Conservation (phyloP, 129 eudicot species). For the Saussurea involucrata region DNA sequence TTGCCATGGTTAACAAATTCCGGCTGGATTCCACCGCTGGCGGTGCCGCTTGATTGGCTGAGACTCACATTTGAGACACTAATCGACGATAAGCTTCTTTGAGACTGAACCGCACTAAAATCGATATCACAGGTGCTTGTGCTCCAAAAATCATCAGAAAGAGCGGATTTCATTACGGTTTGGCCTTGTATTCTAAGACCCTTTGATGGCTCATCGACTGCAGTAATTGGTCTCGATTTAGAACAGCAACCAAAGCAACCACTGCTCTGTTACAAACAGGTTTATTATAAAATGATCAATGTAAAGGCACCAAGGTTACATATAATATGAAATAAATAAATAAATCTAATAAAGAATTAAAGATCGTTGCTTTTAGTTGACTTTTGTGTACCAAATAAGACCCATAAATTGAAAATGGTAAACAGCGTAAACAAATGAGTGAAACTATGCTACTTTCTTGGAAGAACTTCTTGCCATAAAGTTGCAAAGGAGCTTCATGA, state of each 20-base stretch:
- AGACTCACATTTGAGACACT: constrained; percentile 62
- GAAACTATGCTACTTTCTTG: not conserved
- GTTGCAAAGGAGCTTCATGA: not conserved
- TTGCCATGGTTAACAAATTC: constrained; percentile 77
- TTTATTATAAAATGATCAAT: constrained; percentile 29
- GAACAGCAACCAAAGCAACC: constrained; percentile 68
- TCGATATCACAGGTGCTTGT: constrained; percentile 70
- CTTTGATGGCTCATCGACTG: constrained; percentile 58
- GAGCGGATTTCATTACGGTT: constrained; percentile 33
- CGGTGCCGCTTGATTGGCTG: constrained; percentile 35
- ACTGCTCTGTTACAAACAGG: constrained; percentile 68
- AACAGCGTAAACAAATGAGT: not conserved
- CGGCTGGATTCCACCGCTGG: constrained; percentile 35
- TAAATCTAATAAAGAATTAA: not conserved
- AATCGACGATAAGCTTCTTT: constrained; percentile 61
- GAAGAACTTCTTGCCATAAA: constrained; percentile 3
- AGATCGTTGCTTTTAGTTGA: constrained; percentile 1
- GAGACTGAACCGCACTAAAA: constrained; percentile 47
- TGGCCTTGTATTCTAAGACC: constrained; percentile 54
- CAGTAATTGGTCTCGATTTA: constrained; percentile 39
- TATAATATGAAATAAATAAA: not conserved
- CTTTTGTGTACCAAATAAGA: not conserved
- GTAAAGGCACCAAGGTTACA: constrained; percentile 10
- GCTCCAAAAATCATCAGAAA: constrained; percentile 85
- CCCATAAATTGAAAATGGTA: not conserved